These are phyloP conservation scores for Blepharisma stoltei DNA, from an alignment of 73 alveolate genomes.

Conservation along the genomic window DNA sequence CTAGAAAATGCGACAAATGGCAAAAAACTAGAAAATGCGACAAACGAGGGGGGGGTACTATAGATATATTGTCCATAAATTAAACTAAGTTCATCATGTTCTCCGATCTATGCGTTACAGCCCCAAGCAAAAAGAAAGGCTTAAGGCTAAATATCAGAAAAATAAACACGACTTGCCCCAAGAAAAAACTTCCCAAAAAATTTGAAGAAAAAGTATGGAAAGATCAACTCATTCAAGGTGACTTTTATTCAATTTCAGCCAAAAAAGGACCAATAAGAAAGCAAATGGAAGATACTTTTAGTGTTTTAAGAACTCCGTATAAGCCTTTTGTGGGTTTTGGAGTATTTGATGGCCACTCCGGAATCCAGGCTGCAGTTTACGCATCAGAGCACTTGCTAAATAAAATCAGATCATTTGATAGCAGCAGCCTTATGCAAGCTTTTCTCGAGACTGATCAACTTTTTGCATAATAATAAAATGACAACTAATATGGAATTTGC, in stretches of 20 bases:
- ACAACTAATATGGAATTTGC: too few relatives aligned
- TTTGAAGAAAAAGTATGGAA: not conserved
- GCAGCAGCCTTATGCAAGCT: not conserved
- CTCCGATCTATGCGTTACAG: too few relatives aligned
- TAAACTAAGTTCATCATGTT: too few relatives aligned
- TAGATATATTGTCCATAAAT: too few relatives aligned
- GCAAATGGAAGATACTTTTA: constrained; percentile 5
- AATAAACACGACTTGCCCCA: too few relatives aligned
- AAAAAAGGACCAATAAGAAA: not conserved
- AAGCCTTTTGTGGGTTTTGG: not conserved
- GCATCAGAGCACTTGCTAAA: constrained; percentile 10
- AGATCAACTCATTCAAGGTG: constrained; percentile 1
- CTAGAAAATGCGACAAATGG: too few relatives aligned
- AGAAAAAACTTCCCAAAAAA: too few relatives aligned
- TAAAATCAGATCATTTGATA: not conserved
- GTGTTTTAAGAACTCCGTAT: not conserved
- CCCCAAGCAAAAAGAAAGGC: too few relatives aligned
- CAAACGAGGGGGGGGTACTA: too few relatives aligned
- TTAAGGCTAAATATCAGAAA: too few relatives aligned
- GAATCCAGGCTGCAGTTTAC: not conserved
- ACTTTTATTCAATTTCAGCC: not conserved
- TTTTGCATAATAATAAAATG: too few relatives aligned
- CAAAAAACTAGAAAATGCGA: too few relatives aligned
- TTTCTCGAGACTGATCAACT: not conserved
- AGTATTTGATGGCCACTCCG: constrained; percentile 5